A percentile compares a stretch with the other conserved stretches of the same genome.
Evolutionary conservation across 768 basidiomycete genomes (phyloP).

Genomic region (Mycena indigotica): DNA sequence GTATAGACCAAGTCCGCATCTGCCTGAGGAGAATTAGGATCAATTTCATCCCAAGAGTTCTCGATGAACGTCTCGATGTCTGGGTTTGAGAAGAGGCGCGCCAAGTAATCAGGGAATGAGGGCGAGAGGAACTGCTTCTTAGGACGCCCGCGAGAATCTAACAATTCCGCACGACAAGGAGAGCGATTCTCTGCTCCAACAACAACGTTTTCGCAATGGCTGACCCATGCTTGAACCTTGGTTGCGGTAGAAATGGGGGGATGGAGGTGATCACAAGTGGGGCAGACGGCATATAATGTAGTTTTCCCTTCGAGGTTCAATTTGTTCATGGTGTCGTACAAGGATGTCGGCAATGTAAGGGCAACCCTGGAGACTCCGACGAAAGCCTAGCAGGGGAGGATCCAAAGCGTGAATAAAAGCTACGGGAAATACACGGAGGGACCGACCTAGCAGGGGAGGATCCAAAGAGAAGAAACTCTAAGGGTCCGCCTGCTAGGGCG

Average conservation of each 20-base stretch:
- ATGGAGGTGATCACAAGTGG: slow-evolving; percentile 10
- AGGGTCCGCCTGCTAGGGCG: too few relatives aligned
- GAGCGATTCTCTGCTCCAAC: slow-evolving; percentile 1
- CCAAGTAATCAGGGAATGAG: slow-evolving; percentile 9
- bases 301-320: slow-evolving; percentile 13
- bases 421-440: too few relatives aligned
- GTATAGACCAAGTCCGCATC: background rate
- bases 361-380: too few relatives aligned
- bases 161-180: background rate
- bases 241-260: background rate
- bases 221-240: background rate
- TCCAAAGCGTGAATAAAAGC: too few relatives aligned
- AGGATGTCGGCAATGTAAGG: slow-evolving; percentile 1
- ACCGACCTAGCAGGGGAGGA: too few relatives aligned
- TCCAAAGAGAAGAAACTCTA: too few relatives aligned
- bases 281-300: slow-evolving; percentile 6
- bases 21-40: background rate
- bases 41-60: background rate
- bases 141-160: background rate
- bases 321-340: background rate
- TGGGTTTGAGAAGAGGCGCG: slow-evolving; percentile 13
- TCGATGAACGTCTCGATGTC: slow-evolving; percentile 4
- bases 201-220: slow-evolving; percentile 3
- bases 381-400: too few relatives aligned
- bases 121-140: slow-evolving; percentile 5